Evolutionary conservation across 805 yeast species (phyloP), one percentile per base, ranked within the genome.

Genomic region (Candida maesae): DNA sequence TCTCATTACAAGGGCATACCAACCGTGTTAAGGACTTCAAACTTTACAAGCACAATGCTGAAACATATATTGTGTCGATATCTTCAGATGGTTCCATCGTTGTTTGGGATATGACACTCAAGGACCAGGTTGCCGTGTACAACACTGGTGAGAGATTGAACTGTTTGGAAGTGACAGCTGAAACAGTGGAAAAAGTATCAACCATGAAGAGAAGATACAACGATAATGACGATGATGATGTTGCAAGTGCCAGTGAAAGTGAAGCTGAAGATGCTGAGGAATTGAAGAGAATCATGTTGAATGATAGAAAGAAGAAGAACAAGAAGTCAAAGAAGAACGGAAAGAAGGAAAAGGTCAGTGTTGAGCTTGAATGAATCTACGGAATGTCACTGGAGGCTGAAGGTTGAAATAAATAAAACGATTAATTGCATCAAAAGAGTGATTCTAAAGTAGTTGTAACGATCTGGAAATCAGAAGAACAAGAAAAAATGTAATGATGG

Each of bases 51-150:
- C 42, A 44, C 5, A 35, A 55, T 19, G 64, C 68, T 27, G 68
- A 71, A 12, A 70, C 66, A 15, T 84, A 73, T 56, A 62, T 93
- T 55, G 74, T 86, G 0, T 83, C 95, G 2, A 86, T 89, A 11
- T 86, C 96, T 1, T 86, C 97, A 0, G 98, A 91, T 62, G 98
- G 98, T 19, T 84, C 78, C 55, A 82, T 91, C 38, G 95, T 93
- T 7, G 84, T 91, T 3, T 91, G 97, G 96, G 84, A 90, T 58
- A 65, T 82, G 58, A 59, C 65, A 1, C 55, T 67, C 2, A 72
- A 74, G 53, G 95, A 86, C 54, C 95, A 89, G 61, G 74, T 89
- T 18, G 97, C 96, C 0, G 93, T 88, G 3, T 91, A 89, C 60
- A 87, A 82, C 49, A 76, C 91, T 16, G 95, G 95, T 11, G 98